A percentile compares a stretch with the other conserved stretches of the same genome.
phyloP scores from a whole-genome alignment of 1,139 yeast species.

The Saccharomyces pastorianus region DNA sequence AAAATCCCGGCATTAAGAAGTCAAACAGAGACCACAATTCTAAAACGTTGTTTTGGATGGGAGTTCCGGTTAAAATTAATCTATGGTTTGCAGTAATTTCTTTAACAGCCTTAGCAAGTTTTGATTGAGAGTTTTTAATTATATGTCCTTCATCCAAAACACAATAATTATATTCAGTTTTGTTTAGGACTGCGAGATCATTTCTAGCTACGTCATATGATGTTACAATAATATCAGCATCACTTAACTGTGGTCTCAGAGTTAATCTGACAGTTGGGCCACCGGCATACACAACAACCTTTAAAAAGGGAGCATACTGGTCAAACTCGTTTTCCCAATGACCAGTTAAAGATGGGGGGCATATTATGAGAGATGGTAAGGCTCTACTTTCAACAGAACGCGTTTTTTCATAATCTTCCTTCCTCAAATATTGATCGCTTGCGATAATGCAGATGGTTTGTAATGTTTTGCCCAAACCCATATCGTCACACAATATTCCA shows the following conservation, averaged over 20 bases:
- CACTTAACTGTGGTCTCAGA: slow-evolving; percentile 46
- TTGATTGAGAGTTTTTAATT: slow-evolving; percentile 84
- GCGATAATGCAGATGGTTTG: slow-evolving; percentile 96
- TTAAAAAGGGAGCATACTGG: slow-evolving; percentile 84
- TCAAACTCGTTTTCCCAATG: slow-evolving; percentile 97
- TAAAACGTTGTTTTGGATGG: slow-evolving; percentile 92
- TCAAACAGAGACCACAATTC: slow-evolving; percentile 97
- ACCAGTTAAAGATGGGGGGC: slow-evolving; percentile 97
- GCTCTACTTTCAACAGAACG: slow-evolving; percentile 60
- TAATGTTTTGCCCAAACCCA: slow-evolving; percentile 96
- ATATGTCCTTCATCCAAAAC: slow-evolving; percentile 97
- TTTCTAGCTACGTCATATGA: slow-evolving; percentile 95
- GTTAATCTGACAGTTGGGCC: slow-evolving; percentile 68
- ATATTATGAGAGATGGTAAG: slow-evolving; percentile 76
- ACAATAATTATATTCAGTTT: slow-evolving; percentile 79
- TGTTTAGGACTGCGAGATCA: slow-evolving; percentile 59
- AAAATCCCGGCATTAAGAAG: slow-evolving; percentile 95
- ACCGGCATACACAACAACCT: slow-evolving; percentile 83
- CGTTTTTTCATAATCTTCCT: slow-evolving; percentile 55
- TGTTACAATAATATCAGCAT: slow-evolving; percentile 78
- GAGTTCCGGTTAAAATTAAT: slow-evolving; percentile 89
- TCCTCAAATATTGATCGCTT: slow-evolving; percentile 85
- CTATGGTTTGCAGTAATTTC: slow-evolving; percentile 78
- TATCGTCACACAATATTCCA: slow-evolving; percentile 93
- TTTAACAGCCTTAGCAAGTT: slow-evolving; percentile 83